phyloP scores from a whole-genome alignment of 495 filamentous ascomycete genomes.

The Penicillium argentinense region DNA sequence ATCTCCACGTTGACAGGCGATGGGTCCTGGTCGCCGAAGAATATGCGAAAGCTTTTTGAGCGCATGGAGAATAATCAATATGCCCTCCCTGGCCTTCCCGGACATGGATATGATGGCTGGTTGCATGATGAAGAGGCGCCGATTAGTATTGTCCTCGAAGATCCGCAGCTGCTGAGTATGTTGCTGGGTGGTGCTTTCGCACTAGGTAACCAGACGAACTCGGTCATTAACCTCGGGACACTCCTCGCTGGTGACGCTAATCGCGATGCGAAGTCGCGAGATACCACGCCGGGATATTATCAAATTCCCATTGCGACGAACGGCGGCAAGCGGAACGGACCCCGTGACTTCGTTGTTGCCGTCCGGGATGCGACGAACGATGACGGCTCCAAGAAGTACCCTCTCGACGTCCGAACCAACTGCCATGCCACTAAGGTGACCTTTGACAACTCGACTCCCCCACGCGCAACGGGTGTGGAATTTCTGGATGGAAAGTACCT shows the following conservation, averaged over 20 bases:
- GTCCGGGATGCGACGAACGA: slow-evolving; percentile 49
- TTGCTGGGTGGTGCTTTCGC: slow-evolving; percentile 52
- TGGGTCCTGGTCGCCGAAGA: slow-evolving; percentile 38
- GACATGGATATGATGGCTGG: slow-evolving; percentile 63
- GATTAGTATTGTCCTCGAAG: slow-evolving; percentile 45
- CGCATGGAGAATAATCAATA: slow-evolving; percentile 57
- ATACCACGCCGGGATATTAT: slow-evolving; percentile 46
- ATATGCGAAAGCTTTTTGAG: slow-evolving; percentile 46
- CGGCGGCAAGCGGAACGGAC: slow-evolving; percentile 48
- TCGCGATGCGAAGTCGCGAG: slow-evolving; percentile 35
- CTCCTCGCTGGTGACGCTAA: slow-evolving; percentile 56
- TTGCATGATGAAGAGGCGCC: slow-evolving; percentile 49
- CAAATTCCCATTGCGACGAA: slow-evolving; percentile 52
- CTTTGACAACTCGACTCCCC: slow-evolving; percentile 49
- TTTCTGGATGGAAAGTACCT: slow-evolving; percentile 60
- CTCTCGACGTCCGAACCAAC: slow-evolving; percentile 58
- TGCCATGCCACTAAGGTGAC: slow-evolving; percentile 59
- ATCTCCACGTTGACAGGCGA: slow-evolving; percentile 46
- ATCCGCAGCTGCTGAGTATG: slow-evolving; percentile 52
- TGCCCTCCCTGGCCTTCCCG: slow-evolving; percentile 32
- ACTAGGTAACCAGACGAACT: slow-evolving; percentile 44
- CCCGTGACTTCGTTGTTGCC: slow-evolving; percentile 54
- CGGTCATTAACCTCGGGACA: slow-evolving; percentile 36
- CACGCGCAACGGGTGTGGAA: slow-evolving; percentile 60
- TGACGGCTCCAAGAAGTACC: slow-evolving; percentile 56